Conservation (phyloP, 306 rosid genomes). For the Sphenostylis stenocarpa region DNA sequence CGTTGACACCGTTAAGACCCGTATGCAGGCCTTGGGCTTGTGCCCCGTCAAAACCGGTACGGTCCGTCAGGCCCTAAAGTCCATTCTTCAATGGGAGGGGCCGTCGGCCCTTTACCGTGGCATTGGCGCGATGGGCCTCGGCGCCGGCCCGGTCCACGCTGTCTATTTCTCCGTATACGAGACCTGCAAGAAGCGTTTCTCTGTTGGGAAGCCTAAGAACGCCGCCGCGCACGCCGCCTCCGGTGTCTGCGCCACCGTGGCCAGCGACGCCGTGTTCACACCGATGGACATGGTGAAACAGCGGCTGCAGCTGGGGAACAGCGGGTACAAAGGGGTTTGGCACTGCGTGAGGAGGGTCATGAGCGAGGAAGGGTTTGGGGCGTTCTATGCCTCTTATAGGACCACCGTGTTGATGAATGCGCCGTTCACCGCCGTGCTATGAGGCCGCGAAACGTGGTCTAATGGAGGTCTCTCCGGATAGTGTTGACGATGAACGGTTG, state of each 20-base stretch:
- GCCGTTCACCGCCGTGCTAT: conserved; percentile 70
- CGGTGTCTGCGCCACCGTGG: conserved; percentile 73
- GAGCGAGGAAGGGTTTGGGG: conserved; percentile 69
- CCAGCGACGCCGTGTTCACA: conserved; percentile 80
- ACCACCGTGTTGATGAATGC: conserved; percentile 86
- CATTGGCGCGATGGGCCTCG: conserved; percentile 86
- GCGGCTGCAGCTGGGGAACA: conserved; percentile 72
- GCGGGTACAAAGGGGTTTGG: conserved; percentile 71
- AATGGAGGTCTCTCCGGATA: conserved; percentile 58
- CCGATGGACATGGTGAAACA: conserved; percentile 97
- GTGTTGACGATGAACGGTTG: conserved; percentile 56
- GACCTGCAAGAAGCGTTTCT: conserved; percentile 57
- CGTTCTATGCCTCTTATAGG: conserved; percentile 80
- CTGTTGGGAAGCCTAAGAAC: conserved; percentile 51
- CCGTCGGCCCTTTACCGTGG: conserved; percentile 76
- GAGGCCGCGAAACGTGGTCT: conserved; percentile 63
- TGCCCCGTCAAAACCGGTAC: conserved; percentile 76
- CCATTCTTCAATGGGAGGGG: conserved; percentile 68
- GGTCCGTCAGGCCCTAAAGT: conserved; percentile 64
- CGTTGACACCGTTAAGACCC: conserved; percentile 89
- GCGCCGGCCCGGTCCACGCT: conserved; percentile 94
- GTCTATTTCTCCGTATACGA: conserved; percentile 79
- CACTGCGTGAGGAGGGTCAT: conserved; percentile 70
- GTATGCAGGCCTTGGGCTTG: conserved; percentile 81
- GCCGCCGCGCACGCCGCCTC: conserved; percentile 64